Base-by-base conservation (phyloP, 2,329 filamentous ascomycete species). In the Teratosphaeria nubilosa region DNA sequence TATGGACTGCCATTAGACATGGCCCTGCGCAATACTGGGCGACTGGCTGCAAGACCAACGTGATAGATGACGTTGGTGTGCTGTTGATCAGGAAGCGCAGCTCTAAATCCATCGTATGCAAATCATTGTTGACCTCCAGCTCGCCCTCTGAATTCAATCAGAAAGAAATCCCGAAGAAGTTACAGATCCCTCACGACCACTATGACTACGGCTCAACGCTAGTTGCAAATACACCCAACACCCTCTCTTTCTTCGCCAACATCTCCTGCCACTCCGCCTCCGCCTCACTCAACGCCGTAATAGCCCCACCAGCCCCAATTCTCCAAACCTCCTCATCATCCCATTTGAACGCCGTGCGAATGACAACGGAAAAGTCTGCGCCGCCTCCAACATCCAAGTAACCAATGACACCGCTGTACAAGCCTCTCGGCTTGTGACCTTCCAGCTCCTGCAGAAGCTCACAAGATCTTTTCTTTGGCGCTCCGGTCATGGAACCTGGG, bases 401-500 rank as follows among this genome's bases (percentile, higher is more conserved):
- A 0, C 92, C 92, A 54, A 96, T 81, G 1, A 95, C 88, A 22
- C 94, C 91, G 6, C 90, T 90, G 74, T 96, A 96, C 55, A 96
- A 74, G 32, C 90, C 86, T 55, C 92, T 79, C 65, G 85, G 81
- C 58, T 76, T 74, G 3, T 77, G 70, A 20, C 73, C 74, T 73
- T 96, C 91, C 50, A 96, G 80, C 3, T 78, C 75, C 59, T 80
- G 79, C 22, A 97, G 77, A 53, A 96, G 81, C 76, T 95, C 86
- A 71, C 92, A 96, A 63, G 88, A 92, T 53, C 92, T 82, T 74
- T 92, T 91, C 78, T 97, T 97, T 0, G 92, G 94, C 0, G 92
- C 92, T 6, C 94, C 94, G 1, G 92, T 97, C 94, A 97, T 97
- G 67, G 88, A 92, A 0, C 94, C 92, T 0, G 94, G 91, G 0